Conservation (phyloP, 768 basidiomycete genomes). For the Rhodotorula graminis region DNA sequence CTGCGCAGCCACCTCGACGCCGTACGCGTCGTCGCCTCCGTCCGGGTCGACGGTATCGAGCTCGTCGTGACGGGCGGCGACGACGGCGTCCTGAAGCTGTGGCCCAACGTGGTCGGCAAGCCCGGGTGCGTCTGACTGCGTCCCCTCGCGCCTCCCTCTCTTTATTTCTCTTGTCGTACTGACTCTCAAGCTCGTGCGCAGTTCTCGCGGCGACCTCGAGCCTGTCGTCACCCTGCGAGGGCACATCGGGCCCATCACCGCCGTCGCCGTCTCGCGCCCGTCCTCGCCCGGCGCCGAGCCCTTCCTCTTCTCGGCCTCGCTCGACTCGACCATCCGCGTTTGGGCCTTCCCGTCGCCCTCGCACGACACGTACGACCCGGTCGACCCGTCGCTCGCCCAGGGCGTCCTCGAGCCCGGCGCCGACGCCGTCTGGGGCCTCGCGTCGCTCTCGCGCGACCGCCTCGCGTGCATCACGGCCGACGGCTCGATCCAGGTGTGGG, state of each 20-base stretch:
- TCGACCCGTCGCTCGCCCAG: slow-evolving; percentile 70
- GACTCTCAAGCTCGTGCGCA: background rate
- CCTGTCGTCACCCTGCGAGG: slow-evolving; percentile 89
- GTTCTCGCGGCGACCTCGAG: slow-evolving; percentile 67
- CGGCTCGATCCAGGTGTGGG: slow-evolving; percentile 86
- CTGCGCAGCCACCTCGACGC: slow-evolving; percentile 77
- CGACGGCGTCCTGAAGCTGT: slow-evolving; percentile 91
- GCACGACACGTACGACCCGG: slow-evolving; percentile 86
- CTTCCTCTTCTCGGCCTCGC: slow-evolving; percentile 80
- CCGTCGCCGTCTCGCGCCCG: slow-evolving; percentile 51
- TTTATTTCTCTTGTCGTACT: background rate
- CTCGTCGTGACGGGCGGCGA: slow-evolving; percentile 82
- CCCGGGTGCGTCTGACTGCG: slow-evolving; percentile 59
- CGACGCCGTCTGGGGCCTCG: slow-evolving; percentile 94
- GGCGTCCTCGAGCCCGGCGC: slow-evolving; percentile 85
- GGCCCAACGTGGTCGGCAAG: slow-evolving; percentile 72
- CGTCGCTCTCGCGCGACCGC: slow-evolving; percentile 59
- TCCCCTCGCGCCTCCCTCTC: background rate
- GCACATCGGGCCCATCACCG: slow-evolving; percentile 82
- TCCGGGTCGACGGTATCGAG: slow-evolving; percentile 51
- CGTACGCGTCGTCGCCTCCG: slow-evolving; percentile 83
- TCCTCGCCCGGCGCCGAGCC: slow-evolving; percentile 55
- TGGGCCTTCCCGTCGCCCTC: slow-evolving; percentile 74
- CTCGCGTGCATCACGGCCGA: slow-evolving; percentile 88
- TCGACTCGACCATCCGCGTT: slow-evolving; percentile 86